phyloP scores from a whole-genome alignment of 2,329 filamentous ascomycete species.

The Lasiodiplodia sp. region DNA sequence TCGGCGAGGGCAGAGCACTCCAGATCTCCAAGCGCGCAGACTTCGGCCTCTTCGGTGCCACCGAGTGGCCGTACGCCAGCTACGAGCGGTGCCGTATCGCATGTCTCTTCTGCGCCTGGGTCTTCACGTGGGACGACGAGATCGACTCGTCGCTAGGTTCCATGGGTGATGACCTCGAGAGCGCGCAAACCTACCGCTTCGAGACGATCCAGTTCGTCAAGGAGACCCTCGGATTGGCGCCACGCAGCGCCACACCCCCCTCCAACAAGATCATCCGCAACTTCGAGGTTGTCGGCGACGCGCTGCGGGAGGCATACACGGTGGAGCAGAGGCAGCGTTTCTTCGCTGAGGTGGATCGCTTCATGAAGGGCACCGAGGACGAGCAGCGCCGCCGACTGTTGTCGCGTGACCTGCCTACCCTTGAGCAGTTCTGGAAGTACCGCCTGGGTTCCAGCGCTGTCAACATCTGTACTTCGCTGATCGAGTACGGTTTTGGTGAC shows the following conservation, averaged over 20 bases:
- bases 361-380: conserved; percentile 20
- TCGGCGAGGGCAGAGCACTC: conserved; percentile 7
- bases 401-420: conserved; percentile 1
- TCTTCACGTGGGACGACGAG: conserved; percentile 24
- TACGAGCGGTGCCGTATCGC: conserved; percentile 22
- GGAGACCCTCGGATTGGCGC: conserved; percentile 11
- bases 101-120: conserved; percentile 21
- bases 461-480: conserved; percentile 13
- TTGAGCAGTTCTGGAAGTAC: conserved; percentile 17
- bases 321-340: not conserved
- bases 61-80: conserved; percentile 19
- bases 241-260: not conserved
- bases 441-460: conserved; percentile 15
- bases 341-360: conserved; percentile 13
- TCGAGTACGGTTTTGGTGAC: conserved; percentile 7
- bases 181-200: conserved; percentile 19
- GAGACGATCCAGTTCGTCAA: conserved; percentile 20
- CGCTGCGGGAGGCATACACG: not conserved
- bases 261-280: conserved; percentile 26
- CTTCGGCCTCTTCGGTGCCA: conserved; percentile 23
- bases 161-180: conserved; percentile 23
- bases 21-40: conserved; percentile 19
- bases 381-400: conserved; percentile 17
- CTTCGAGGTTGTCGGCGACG: conserved; percentile 11
- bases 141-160: conserved; percentile 20